A percentile compares a stretch with the other conserved stretches of the same genome.
phyloP scores from a whole-genome alignment of 2,329 filamentous ascomycete species.

The Arthrobotrys entomopaga region DNA sequence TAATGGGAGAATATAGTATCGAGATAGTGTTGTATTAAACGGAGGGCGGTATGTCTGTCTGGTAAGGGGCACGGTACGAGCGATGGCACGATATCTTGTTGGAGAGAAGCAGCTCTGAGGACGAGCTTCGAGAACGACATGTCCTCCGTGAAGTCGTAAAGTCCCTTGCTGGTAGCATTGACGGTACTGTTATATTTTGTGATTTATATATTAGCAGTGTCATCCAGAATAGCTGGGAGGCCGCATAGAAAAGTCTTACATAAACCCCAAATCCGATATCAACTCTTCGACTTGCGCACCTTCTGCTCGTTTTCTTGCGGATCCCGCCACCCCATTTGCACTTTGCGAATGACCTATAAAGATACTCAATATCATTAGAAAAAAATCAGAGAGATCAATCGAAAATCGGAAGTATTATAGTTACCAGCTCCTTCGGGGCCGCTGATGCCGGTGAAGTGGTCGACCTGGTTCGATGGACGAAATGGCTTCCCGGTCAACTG shows the following conservation, averaged over 20 bases:
- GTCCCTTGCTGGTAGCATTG: conserved; percentile 92
- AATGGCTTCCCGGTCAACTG: conserved; percentile 54
- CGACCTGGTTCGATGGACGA: conserved; percentile 49
- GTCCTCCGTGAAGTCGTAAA: conserved; percentile 84
- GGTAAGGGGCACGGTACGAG: conserved; percentile 67
- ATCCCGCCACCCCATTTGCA: conserved; percentile 29
- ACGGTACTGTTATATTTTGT: conserved; percentile 73
- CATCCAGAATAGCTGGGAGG: background rate
- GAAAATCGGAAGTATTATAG: background rate
- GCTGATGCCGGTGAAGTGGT: conserved; percentile 39
- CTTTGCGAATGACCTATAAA: conserved; percentile 1
- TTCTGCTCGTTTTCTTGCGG: conserved; percentile 49
- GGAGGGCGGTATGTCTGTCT: conserved; percentile 73
- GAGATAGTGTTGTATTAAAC: conserved; percentile 83
- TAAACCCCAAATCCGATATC: conserved; percentile 53
- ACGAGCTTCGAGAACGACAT: conserved; percentile 94
- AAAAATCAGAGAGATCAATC: background rate
- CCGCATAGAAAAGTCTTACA: conserved; percentile 13
- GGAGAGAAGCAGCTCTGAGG: conserved; percentile 77
- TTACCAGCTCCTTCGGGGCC: conserved; percentile 33
- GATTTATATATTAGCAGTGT: conserved; percentile 31
- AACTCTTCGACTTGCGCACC: conserved; percentile 52
- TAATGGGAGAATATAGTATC: conserved; percentile 81
- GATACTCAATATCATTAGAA: conserved; percentile 3
- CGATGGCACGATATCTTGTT: conserved; percentile 50